Percentiles rank a stretch among this genome's conserved stretches.
phyloP scores from a whole-genome alignment of 164 flowering plant species.

The Hamamelis virginiana region DNA sequence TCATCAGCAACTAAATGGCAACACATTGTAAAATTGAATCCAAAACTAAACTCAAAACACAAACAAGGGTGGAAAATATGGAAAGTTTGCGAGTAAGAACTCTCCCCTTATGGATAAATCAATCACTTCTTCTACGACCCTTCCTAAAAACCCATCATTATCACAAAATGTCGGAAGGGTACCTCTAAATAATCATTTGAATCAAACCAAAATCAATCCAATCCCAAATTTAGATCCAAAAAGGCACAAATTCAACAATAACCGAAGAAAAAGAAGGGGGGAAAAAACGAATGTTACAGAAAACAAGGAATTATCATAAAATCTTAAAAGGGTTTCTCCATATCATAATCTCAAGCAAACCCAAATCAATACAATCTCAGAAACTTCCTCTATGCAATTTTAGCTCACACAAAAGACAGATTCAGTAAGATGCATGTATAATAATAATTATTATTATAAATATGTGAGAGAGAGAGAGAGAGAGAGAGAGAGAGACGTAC shows the following conservation, averaged over 20 bases:
- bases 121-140: too few relatives aligned
- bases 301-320: not conserved
- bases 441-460: too few relatives aligned
- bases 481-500: constrained; percentile 22
- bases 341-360: constrained; percentile 1
- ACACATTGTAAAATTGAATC: too few relatives aligned
- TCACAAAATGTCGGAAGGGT: constrained; percentile 5
- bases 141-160: not conserved
- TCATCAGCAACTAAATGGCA: too few relatives aligned
- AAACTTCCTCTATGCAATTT: not conserved
- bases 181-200: constrained; percentile 1
- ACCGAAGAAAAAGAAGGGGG: not conserved
- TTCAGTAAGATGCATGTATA: too few relatives aligned
- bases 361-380: not conserved
- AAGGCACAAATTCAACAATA: not conserved
- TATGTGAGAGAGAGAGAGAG: too few relatives aligned
- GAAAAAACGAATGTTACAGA: not conserved
- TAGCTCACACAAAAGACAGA: too few relatives aligned
- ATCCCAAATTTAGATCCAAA: not conserved
- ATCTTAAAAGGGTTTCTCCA: not conserved
- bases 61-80: too few relatives aligned
- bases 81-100: too few relatives aligned
- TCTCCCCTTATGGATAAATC: too few relatives aligned
- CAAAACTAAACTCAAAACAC: too few relatives aligned
- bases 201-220: constrained; percentile 12